Evolutionary conservation across 2,329 filamentous ascomycete genomes (phyloP), one percentile per base, ranked within the genome.

Genomic region (Penicillium sp.): DNA sequence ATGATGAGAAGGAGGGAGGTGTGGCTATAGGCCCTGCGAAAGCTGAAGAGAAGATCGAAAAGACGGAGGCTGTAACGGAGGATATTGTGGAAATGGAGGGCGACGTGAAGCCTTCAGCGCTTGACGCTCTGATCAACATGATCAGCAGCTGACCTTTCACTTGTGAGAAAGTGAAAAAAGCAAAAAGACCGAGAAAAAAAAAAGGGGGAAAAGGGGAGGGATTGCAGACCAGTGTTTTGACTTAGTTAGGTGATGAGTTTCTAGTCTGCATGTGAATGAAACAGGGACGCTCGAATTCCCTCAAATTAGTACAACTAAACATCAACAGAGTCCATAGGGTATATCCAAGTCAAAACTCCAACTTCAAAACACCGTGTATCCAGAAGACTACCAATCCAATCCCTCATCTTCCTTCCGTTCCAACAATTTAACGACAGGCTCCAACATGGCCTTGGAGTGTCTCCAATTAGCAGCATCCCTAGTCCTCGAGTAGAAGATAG

Each of bases 401-500:
- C 48, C 68, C 29, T 64, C 65, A 42, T 74, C 68, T 8, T 67
- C 67, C 32, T 62, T 67, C 39, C 66, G 65, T 60, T 75, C 70
- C 55, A 79, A 62, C 8, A 71, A 40, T 20, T 69, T 66, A 34
- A 75, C 60, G 1, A 76, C 69, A 39, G 77, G 75, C 24, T 62
- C 67, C 53, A 78, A 56, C 16, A 69, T 62, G 11, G 71, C 70
- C 61, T 63, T 69, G 4, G 69, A 71, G 63, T 74, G 72, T 22
- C 64, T 70, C 66, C 73, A 71, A 61, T 70, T 63, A 20, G 74
- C 68, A 46, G 63, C 59, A 55, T 74, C 69, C 55, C 75, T 70
- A 5, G 70, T 76, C 38, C 76, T 64, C 4, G 74, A 72, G 74
- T 96, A 97, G 65, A 96, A 97, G 0, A 96, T 90, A 0, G 92